Base-by-base conservation (phyloP, 192 early-diverging fungal species). In the Lobosporangium transversale region DNA sequence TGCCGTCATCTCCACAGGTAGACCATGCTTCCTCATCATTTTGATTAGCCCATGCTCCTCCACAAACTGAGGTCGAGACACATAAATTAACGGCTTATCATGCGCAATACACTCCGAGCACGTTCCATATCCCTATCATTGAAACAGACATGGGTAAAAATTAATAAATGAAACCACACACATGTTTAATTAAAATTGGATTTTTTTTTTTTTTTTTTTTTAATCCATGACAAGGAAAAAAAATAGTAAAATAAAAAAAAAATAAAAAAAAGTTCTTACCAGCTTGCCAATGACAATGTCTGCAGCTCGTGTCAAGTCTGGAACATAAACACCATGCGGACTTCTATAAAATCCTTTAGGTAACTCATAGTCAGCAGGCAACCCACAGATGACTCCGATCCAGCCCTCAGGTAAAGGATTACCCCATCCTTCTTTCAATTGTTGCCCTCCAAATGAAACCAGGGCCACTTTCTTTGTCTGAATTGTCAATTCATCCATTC, bases 31-130 rank as follows among this genome's bases (percentile, higher is more conserved):
- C 30, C 78, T 63, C 88, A 89, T 89, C 48, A 89, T 53, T 47
- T 73, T 81, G 36, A 75, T 61, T 29, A 89, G 53, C 2, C 88
- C 88, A 29, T 70, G 62, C 58, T 89, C 87, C 43, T 89, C 88
- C 24, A 85, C 81, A 60, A 89, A 89, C 48, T 87, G 86, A 4
- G 86, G 84, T 64, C 88, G 66, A 20, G 88, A 70, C 5, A 89
- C 85, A 53, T 86, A 89, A 17, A 89, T 79, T 47, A 89, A 78
- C 5, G 88, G 84, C 8, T 73, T 86, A 9, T 60, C 49, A 47
- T 87, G 86, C n/a, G 82, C 84, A 21, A 87, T 87, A 58, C 86
- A 87, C 69, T 89, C 88, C 11, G 82, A 84, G 43, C 88, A 89
- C 0, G 88, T 88, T 27, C 88, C 88, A 66, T 87, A 89, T 23